Conservation (phyloP, 2,329 filamentous ascomycete species). For the Trichoderma guizhouense region DNA sequence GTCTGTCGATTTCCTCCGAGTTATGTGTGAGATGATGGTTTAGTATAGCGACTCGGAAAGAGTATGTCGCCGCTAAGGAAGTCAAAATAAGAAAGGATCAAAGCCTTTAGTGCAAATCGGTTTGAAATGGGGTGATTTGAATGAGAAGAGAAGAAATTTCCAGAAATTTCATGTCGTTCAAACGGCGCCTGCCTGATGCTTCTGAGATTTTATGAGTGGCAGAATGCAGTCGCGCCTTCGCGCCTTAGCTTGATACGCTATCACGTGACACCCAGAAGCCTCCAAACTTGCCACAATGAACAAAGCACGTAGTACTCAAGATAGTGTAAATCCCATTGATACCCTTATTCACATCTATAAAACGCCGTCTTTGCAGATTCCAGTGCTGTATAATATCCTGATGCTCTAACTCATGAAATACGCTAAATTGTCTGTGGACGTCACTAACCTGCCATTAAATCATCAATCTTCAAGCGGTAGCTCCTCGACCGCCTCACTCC, state of each 20-base stretch:
- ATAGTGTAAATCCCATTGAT: not conserved
- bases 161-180: not conserved
- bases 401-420: not conserved
- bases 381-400: not conserved
- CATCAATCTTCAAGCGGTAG: not conserved
- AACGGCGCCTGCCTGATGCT: not conserved
- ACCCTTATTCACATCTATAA: not conserved
- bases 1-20: not conserved
- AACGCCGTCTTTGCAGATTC: not conserved
- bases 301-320: not conserved
- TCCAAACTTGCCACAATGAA: not conserved
- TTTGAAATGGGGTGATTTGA: not conserved
- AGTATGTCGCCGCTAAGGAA: not conserved
- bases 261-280: not conserved
- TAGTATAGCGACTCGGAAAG: not conserved
- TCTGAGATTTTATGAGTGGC: not conserved
- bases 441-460: not conserved
- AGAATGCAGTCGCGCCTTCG: not conserved
- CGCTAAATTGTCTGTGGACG: not conserved
- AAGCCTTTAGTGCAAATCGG: too few species aligned
- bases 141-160: not conserved
- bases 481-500: not conserved
- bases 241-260: not conserved
- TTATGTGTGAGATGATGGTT: not conserved
- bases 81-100: not conserved